These are phyloP conservation scores for Poa annua DNA, from an alignment of 176 grass and related monocot species.

Conservation along the genomic window DNA sequence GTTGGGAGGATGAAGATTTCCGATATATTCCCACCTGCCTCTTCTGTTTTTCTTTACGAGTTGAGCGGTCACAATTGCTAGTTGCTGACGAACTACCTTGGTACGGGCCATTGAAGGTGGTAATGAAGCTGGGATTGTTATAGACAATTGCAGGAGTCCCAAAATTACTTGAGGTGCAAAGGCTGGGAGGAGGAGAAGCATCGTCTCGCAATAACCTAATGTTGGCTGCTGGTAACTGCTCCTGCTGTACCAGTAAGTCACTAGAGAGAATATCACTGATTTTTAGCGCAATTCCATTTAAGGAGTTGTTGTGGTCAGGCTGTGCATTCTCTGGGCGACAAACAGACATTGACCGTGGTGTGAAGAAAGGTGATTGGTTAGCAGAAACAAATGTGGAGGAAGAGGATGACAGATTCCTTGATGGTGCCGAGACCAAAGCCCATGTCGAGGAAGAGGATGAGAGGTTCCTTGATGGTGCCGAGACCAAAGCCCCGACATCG, in stretches of 20 bases:
- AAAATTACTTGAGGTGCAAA: constrained; percentile 78
- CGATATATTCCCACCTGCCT: constrained; percentile 44
- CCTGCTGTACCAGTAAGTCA: constrained; percentile 29
- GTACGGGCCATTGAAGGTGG: constrained; percentile 61
- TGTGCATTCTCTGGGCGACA: constrained; percentile 41
- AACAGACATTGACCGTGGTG: constrained; percentile 63
- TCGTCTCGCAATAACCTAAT: constrained; percentile 47
- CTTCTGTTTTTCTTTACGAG: constrained; percentile 64
- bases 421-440: constrained; percentile 65
- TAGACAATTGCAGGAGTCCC: constrained; percentile 66
- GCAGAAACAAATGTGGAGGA: constrained; percentile 96
- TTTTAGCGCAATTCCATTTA: constrained; percentile 39
- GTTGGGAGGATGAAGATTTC: constrained; percentile 52
- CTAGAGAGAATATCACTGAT: constrained; percentile 55
- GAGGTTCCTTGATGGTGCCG: constrained; percentile 69
- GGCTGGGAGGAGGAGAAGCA: constrained; percentile 67
- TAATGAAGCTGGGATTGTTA: constrained; percentile 63
- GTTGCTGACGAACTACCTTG: constrained; percentile 64
- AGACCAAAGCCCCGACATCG: constrained; percentile 65
- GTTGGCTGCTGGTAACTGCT: constrained; percentile 41
- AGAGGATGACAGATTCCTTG: constrained; percentile 81
- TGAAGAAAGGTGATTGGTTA: constrained; percentile 93
- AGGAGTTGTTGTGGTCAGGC: constrained; percentile 27
- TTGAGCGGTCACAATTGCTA: constrained; percentile 38
- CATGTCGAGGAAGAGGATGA: constrained; percentile 90